Evolutionary conservation across 2,329 filamentous ascomycete species (phyloP), one percentile per base, ranked within the genome.

Genomic region (Ustilaginoidea virens): DNA sequence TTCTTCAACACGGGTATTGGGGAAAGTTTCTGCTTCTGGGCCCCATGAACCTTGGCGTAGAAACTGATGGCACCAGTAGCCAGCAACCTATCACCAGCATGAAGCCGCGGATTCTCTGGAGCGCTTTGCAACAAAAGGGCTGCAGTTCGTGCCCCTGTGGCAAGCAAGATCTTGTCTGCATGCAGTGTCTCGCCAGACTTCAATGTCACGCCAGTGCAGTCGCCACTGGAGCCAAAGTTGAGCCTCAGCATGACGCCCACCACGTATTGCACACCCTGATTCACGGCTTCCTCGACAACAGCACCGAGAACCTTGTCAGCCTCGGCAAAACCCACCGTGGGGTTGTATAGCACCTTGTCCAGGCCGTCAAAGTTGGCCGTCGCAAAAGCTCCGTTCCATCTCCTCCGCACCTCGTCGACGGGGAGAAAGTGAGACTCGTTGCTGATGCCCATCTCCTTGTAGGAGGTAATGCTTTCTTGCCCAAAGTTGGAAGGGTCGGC

Each of bases 241-340:
- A 74, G 44, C 26, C 30, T 46, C 27, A 36, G 41, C 51, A 67
- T 58, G 39, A 65, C 60, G 14, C 61, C 65, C 3, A 59, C 52
- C 10, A 69, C 53, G 34, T 71, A 72, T 39, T 66, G 58, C 36
- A 69, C 68, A 5, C 69, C 70, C 18, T 62, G 45, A 29, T 62
- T 56, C 7, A 72, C 41, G 15, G 57, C 61, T 28, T 55, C 55
- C 33, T 63, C 60, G 5, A 67, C 66, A 10, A 74, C 61, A 9
- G 64, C 66, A 28, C 54, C 50, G 27, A 74, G 48, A 21, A 63
- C 59, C 44, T 70, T 64, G 32, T 67, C 67, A 9, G 69, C 69
- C 28, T 67, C 63, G 12, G 60, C 68, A 58, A 67, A 74, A 2
- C 69, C 69, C 44, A 66, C 69, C 18, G 58, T 63, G 34, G 62